phyloP scores from a whole-genome alignment of 2,329 filamentous ascomycete species.

The Neocatenulostroma microsporum region DNA sequence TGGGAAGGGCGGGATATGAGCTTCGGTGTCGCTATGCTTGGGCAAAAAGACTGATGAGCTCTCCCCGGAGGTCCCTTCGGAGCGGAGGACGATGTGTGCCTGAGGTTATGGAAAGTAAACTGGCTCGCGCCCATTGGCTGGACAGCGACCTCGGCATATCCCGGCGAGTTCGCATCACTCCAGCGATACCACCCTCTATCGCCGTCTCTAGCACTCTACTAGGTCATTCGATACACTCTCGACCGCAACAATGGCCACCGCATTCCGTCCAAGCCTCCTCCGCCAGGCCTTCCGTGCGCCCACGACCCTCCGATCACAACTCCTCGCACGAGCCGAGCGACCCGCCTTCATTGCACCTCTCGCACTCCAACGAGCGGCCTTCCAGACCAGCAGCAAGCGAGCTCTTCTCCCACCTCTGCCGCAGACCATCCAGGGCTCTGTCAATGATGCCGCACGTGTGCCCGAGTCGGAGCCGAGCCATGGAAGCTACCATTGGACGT shows the following conservation, averaged over 20 bases:
- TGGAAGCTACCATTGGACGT: slow-evolving; percentile 98
- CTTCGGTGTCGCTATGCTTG: too few species aligned
- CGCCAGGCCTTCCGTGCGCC: slow-evolving; percentile 38
- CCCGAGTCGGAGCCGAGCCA: slow-evolving; percentile 67
- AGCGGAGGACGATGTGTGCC: too few species aligned
- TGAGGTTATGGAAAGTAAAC: too few species aligned
- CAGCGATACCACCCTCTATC: too few species aligned
- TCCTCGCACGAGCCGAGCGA: slow-evolving; percentile 23
- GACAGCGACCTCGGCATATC: too few species aligned
- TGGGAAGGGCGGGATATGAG: slow-evolving; percentile 35
- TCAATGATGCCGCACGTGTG: slow-evolving; percentile 77
- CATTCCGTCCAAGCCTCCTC: slow-evolving; percentile 44
- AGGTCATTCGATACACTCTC: too few species aligned
- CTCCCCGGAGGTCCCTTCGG: too few species aligned
- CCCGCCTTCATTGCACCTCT: slow-evolving; percentile 35
- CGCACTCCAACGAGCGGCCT: slow-evolving; percentile 55
- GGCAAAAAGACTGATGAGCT: too few species aligned
- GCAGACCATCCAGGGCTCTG: slow-evolving; percentile 46
- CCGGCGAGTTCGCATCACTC: too few species aligned
- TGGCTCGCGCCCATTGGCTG: too few species aligned
- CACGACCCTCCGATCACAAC: slow-evolving; percentile 34
- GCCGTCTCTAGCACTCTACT: too few species aligned
- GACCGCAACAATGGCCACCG: slow-evolving; percentile 32
- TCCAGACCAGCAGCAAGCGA: slow-evolving; percentile 74
- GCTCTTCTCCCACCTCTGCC: slow-evolving; percentile 75